Evolutionary conservation across 2,329 filamentous ascomycete genomes (phyloP).

Genomic region (Cryphonectria japonica): DNA sequence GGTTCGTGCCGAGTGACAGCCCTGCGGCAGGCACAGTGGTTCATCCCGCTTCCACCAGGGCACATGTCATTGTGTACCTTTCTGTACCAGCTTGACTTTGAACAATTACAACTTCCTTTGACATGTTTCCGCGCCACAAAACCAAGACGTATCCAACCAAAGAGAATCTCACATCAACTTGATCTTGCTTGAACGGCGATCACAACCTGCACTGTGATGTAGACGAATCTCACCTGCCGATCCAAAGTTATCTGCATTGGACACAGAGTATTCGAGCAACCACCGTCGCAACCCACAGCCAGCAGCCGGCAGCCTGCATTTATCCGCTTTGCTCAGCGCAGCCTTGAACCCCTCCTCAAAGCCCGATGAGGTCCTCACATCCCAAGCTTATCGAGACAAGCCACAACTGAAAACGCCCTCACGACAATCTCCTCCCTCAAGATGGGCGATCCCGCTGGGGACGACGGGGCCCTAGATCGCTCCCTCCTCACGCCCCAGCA

Average conservation of each 20-base stretch:
- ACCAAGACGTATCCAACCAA: too few species aligned
- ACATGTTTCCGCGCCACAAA: neutral
- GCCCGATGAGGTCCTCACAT: neutral
- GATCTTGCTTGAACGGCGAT: neutral
- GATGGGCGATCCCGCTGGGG: conserved; percentile 19
- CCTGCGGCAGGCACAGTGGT: conserved; percentile 14
- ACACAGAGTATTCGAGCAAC: neutral
- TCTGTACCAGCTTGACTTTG: neutral
- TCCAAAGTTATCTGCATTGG: neutral
- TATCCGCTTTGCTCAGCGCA: neutral
- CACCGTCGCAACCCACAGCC: neutral
- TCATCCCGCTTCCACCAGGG: neutral
- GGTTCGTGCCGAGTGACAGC: conserved; percentile 24
- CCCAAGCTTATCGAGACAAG: neutral
- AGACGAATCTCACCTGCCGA: neutral
- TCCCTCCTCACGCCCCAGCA: conserved; percentile 21
- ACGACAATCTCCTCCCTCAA: neutral
- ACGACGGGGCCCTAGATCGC: conserved; percentile 1
- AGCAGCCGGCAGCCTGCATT: neutral
- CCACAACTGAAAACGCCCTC: neutral
- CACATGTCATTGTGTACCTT: conserved; percentile 10
- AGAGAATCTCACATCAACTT: neutral
- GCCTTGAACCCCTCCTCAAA: neutral
- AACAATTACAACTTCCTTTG: neutral
- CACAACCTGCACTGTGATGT: neutral